A percentile compares a stretch with the other conserved stretches of the same genome.
These are phyloP conservation scores for Rostrohypoxylon terebratum DNA, from an alignment of 495 filamentous ascomycete species.

Conservation along the genomic window DNA sequence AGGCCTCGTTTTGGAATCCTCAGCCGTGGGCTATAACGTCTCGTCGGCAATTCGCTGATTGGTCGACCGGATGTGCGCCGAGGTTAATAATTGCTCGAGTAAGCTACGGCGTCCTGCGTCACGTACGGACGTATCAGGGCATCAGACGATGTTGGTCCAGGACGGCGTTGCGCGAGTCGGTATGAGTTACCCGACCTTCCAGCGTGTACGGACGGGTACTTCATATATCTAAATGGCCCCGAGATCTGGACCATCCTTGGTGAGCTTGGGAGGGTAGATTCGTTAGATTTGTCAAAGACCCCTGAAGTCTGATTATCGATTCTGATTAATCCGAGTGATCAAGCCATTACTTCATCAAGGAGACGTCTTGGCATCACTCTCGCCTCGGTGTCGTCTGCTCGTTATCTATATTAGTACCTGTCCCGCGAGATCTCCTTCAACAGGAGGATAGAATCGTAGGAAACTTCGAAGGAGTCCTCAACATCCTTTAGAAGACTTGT, in stretches of 20 bases:
- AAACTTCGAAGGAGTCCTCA: constrained; percentile 32
- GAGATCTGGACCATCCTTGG: constrained; percentile 41
- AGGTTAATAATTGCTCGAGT: constrained; percentile 42
- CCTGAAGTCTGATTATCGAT: constrained; percentile 38
- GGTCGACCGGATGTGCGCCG: constrained; percentile 25
- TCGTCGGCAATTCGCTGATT: constrained; percentile 50
- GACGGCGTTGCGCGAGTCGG: background rate
- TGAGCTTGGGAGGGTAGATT: constrained; percentile 14
- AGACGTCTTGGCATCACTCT: constrained; percentile 25
- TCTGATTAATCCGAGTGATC: constrained; percentile 40
- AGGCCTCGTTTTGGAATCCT: constrained; percentile 32
- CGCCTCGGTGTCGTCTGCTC: constrained; percentile 22
- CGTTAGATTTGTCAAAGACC: constrained; percentile 26
- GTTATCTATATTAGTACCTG: constrained; percentile 36
- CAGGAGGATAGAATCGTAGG: constrained; percentile 40
- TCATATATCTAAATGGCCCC: constrained; percentile 49
- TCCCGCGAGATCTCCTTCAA: constrained; percentile 46
- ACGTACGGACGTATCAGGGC: constrained; percentile 23
- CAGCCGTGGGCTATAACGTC: constrained; percentile 24
- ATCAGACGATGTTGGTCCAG: constrained; percentile 24
- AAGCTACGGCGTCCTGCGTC: constrained; percentile 25
- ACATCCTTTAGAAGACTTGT: constrained; percentile 25
- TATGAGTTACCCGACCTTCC: constrained; percentile 39
- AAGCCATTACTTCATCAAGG: constrained; percentile 35
- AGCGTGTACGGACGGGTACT: constrained; percentile 37